Evolutionary conservation across 2,329 filamentous ascomycete genomes (phyloP), one percentile per base, ranked within the genome.

Genomic region (Waltergamsia citrina): DNA sequence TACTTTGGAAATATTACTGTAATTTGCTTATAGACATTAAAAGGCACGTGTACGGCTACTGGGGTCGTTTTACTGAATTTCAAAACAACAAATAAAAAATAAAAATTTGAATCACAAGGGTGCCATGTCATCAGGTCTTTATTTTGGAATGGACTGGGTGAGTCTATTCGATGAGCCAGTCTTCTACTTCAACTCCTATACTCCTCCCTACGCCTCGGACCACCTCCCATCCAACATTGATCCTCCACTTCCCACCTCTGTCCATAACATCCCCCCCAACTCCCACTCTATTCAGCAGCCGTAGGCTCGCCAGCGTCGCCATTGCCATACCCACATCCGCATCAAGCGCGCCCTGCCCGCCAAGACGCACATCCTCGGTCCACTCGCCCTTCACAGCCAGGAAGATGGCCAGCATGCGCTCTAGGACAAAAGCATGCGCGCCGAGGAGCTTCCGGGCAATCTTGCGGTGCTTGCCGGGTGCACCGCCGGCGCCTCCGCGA

Each of bases 191-290:
- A n/a, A 92, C 68, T 3, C 81, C 80, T 33, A 92, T 72, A 49
- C 74, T 80, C 48, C 85, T 63, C 19, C 82, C 85, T 41, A 92
- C 59, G 4, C 68, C 71, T 39, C 79, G 64, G 6, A 84, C 74
- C 41, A 81, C 76, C 49, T 92, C 85, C 82, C 82, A 88, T 2
- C 78, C 76, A 37, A 85, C 77, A 44, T 83, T 85, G 8, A 88
- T 79, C 48, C 81, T 74, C 81, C 83, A 92, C 55, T 81, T 79
- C 5, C 74, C 76, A 1, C 74, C 74, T 1, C 75, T 63, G 50
- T 90, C 84, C 47, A 86, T 63, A 18, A 69, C 59, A 55, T 88
- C 83, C 8, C 65, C 39, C 22, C 38, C 35, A n/a, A 30, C 31
- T 5, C 76, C 78, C 3, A 84, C 78, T 27, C 77, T 71, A 22